A percentile compares a stretch with the other conserved stretches of the same genome.
Conservation (phyloP, 805 yeast genomes). For the Spathaspora gorwiae region DNA sequence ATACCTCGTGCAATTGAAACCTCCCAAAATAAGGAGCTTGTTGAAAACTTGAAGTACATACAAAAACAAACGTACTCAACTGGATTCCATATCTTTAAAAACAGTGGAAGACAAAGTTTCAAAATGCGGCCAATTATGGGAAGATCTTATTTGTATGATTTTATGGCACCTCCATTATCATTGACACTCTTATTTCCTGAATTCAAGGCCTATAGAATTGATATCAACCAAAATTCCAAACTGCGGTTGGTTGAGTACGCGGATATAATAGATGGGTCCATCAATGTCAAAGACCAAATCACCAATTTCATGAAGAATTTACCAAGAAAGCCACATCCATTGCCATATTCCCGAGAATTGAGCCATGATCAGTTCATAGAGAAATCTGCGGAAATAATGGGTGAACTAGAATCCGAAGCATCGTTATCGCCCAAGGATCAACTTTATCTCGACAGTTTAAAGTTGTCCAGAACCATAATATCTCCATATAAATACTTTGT, state of each 20-base stretch:
- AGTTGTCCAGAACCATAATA: constrained; percentile 10
- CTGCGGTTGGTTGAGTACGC: background rate
- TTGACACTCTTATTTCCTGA: constrained; percentile 27
- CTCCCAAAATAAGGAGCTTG: background rate
- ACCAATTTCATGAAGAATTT: constrained; percentile 5
- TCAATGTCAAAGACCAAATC: constrained; percentile 15
- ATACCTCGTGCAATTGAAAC: constrained; percentile 6
- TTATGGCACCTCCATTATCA: constrained; percentile 35
- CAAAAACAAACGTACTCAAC: constrained; percentile 13
- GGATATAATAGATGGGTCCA: background rate
- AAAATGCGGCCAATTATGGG: constrained; percentile 27
- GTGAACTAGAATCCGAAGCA: constrained; percentile 2
- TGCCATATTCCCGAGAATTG: constrained; percentile 11
- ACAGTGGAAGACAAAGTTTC: constrained; percentile 28
- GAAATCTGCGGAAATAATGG: constrained; percentile 13
- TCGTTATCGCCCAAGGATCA: constrained; percentile 8
- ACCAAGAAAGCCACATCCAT: background rate
- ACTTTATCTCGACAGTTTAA: constrained; percentile 14
- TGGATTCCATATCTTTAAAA: constrained; percentile 37
- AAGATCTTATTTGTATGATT: constrained; percentile 37
- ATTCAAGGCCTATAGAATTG: constrained; percentile 10
- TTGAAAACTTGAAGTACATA: constrained; percentile 3
- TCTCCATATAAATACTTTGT: constrained; percentile 28
- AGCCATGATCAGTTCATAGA: constrained; percentile 21
- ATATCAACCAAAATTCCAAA: constrained; percentile 6